These are phyloP conservation scores for Beta corolliflora DNA, from an alignment of 179 eudicot species.

Conservation along the genomic window DNA sequence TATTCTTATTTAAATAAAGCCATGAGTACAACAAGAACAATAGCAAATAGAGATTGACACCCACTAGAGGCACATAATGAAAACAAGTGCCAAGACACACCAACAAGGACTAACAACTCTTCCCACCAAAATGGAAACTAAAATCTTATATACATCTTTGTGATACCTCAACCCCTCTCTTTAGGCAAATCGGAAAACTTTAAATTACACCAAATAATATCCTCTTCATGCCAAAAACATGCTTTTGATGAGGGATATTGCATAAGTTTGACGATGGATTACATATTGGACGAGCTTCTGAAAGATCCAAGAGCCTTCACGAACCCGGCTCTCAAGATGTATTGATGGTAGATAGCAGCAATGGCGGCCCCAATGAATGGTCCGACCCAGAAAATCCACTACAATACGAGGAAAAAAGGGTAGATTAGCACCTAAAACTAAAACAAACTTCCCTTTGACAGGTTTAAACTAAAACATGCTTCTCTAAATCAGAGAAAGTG, in stretches of 20 bases:
- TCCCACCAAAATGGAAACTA: conserved; percentile 19
- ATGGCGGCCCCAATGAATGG: conserved; percentile 63
- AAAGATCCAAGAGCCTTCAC: conserved; percentile 58
- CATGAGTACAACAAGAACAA: neutral
- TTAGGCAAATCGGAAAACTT: conserved; percentile 6
- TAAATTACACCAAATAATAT: neutral
- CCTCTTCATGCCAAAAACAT: conserved; percentile 16
- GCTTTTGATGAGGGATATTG: neutral
- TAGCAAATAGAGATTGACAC: conserved; percentile 6
- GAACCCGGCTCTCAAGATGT: conserved; percentile 46
- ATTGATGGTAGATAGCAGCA: conserved; percentile 62
- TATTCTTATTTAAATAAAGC: conserved; percentile 19
- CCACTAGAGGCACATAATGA: conserved; percentile 26
- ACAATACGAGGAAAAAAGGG: conserved; percentile 5
- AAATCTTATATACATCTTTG: conserved; percentile 30
- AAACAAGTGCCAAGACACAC: conserved; percentile 28
- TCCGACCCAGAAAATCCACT: conserved; percentile 74
- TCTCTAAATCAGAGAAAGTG: no score
- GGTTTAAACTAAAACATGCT: neutral
- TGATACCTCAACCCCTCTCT: neutral
- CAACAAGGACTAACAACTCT: conserved; percentile 21
- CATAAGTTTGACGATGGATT: neutral
- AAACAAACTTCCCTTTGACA: no score
- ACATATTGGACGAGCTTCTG: conserved; percentile 43
- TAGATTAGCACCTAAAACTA: neutral